phyloP scores from a whole-genome alignment of 768 basidiomycete species.

The Suillus paluster region DNA sequence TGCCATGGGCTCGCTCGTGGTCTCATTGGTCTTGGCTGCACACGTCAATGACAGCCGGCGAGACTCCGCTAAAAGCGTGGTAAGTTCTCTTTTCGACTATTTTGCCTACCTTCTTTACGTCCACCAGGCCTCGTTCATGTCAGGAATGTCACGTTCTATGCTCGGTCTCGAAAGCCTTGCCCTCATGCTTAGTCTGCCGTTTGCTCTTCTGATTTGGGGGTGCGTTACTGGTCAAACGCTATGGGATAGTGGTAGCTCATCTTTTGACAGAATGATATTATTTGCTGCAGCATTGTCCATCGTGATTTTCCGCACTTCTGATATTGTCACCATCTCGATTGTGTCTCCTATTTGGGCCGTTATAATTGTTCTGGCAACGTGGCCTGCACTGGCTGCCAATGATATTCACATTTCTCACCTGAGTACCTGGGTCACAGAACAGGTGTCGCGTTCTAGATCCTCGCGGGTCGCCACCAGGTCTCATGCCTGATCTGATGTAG shows the following conservation, averaged over 20 bases:
- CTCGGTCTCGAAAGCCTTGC: constrained; percentile 28
- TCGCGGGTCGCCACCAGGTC: neutral
- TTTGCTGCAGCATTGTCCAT: constrained; percentile 10
- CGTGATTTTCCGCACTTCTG: constrained; percentile 5
- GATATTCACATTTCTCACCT: neutral
- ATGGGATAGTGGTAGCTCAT: neutral
- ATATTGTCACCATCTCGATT: neutral
- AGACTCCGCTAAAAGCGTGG: constrained; percentile 10
- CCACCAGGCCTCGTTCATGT: constrained; percentile 12
- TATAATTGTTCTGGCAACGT: neutral
- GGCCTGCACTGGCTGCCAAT: constrained; percentile 33
- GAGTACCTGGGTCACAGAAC: neutral
- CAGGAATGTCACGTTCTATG: constrained; percentile 5
- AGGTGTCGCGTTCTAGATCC: neutral
- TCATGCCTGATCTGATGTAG: neutral
- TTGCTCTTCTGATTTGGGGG: constrained; percentile 35
- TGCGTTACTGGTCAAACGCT: neutral
- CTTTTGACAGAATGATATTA: constrained; percentile 8
- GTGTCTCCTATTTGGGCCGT: constrained; percentile 10
- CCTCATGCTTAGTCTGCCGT: constrained; percentile 38
- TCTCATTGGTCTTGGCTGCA: constrained; percentile 38
- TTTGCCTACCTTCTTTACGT: neutral
- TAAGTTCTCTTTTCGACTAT: neutral
- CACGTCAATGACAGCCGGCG: constrained; percentile 32
- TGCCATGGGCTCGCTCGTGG: constrained; percentile 9